phyloP scores from a whole-genome alignment of 2,329 filamentous ascomycete genomes.

The Arthrobotrys iridis region DNA sequence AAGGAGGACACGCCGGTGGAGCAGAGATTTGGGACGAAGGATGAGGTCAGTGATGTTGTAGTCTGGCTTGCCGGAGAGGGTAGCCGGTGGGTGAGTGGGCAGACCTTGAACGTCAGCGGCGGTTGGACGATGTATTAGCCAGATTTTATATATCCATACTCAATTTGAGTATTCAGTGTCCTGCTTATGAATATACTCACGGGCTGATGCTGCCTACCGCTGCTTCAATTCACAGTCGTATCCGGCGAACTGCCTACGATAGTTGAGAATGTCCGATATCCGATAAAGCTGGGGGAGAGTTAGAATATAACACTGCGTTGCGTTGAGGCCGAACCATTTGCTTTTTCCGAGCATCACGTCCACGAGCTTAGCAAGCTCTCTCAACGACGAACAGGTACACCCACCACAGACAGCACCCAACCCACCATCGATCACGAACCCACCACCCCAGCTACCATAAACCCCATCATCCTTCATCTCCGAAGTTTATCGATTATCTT shows the following conservation, averaged over 20 bases:
- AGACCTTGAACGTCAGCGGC: conserved; percentile 68
- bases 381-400: background rate
- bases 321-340: conserved; percentile 20
- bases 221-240: background rate
- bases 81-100: conserved; percentile 67
- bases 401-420: background rate
- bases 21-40: conserved; percentile 65
- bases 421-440: background rate
- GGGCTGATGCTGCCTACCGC: background rate
- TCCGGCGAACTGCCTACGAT: too few species aligned
- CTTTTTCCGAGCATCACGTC: conserved; percentile 39
- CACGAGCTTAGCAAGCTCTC: background rate
- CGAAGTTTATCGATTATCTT: conserved; percentile 36
- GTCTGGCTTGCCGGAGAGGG: conserved; percentile 67
- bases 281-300: too few species aligned
- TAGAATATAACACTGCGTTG: conserved; percentile 25
- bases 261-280: too few species aligned
- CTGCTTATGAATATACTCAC: background rate
- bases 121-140: conserved; percentile 59
- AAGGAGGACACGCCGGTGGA: conserved; percentile 66
- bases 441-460: background rate
- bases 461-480: conserved; percentile 29
- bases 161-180: too few species aligned
- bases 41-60: conserved; percentile 69
- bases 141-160: background rate